Base-by-base conservation (phyloP, 306 rosid genomes). In the Dalbergia oliveri region DNA sequence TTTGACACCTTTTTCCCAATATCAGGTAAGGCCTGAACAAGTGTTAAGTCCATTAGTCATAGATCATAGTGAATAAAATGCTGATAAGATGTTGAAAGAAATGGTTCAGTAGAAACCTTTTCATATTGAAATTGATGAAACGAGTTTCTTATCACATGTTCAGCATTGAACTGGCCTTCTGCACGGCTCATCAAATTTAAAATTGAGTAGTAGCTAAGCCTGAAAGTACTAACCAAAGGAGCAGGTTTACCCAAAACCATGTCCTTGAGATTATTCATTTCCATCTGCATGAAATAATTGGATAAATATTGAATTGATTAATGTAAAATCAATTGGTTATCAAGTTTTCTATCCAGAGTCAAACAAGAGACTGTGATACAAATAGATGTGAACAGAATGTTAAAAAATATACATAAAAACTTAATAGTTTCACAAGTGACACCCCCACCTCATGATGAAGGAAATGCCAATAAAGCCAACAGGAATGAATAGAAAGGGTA, bases 161-260 rank as follows among this genome's bases (percentile, higher is more conserved):
- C 99, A 4, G 99, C 98, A 21, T 98, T 93, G 81, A 95, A 95
- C 75, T 95, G 99, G 80, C 99, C 99, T 88, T 95, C 99, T 0
- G 99, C 98, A 15, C 97, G 97, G 85, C 99, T 93, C 99, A 95
- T 88, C 88, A 95, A 86, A 86, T 95, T 93, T 83, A 95, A 88
- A 90, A 95, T 93, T 75, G 99, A 91, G 89, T 95, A 95, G 90
- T 95, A 95, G 88, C 98, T 95, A 82, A 95, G 91, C 91, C 98
- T 95, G 86, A 95, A 95, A 44, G 99, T 95, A 83, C 99, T 95
- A 76, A 95, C 92, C 80, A 95, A 84, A 47, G 98, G 99, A 77
- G 98, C 98, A 50, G 99, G 99, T 91, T 90, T 93, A 44, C 99
- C 99, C 94, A 95, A 83, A 87, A 93, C 90, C 99, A 95, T 93